Percentiles rank a stretch among this genome's conserved stretches.
These are phyloP conservation scores for Ilex paraguariensis DNA, from an alignment of 305 asterid genomes.

Conservation along the genomic window DNA sequence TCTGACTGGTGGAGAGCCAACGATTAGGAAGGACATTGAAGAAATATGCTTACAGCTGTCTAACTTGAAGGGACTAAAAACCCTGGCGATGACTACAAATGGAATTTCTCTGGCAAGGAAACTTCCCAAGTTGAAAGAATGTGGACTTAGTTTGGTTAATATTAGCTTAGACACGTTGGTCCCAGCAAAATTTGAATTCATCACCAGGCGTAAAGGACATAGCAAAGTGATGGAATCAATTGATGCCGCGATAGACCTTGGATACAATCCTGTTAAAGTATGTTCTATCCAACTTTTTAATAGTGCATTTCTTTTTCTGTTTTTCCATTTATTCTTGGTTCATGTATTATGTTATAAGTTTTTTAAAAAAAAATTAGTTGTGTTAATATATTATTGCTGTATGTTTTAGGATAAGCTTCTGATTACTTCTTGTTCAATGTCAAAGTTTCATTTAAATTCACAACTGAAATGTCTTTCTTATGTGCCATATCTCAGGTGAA, in stretches of 20 bases:
- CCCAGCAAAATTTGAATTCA: constrained; percentile 90
- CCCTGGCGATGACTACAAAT: constrained; percentile 89
- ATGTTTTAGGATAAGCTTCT: too few relatives aligned
- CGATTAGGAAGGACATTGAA: constrained; percentile 79
- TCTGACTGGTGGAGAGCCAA: constrained; percentile 95
- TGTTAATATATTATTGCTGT: too few relatives aligned
- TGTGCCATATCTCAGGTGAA: constrained; percentile 54
- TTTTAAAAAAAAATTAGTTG: too few relatives aligned
- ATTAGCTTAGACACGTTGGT: constrained; percentile 91
- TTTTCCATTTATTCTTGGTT: neutral
- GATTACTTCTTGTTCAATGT: neutral
- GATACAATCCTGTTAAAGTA: constrained; percentile 91
- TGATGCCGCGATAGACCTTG: constrained; percentile 68
- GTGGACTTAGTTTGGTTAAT: constrained; percentile 73
- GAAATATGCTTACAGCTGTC: constrained; percentile 74
- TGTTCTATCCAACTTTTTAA: constrained; percentile 8
- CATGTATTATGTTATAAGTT: constrained; percentile 1
- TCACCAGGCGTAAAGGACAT: constrained; percentile 92
- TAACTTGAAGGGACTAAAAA: constrained; percentile 59
- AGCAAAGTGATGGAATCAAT: constrained; percentile 86
- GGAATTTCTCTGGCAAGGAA: constrained; percentile 73
- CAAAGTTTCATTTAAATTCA: neutral
- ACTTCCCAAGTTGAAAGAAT: constrained; percentile 71
- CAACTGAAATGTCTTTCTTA: neutral
- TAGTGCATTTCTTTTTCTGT: neutral